Evolutionary conservation across 768 basidiomycete genomes (phyloP), one percentile per base, ranked within the genome.

Genomic region (Mycena latifolia): DNA sequence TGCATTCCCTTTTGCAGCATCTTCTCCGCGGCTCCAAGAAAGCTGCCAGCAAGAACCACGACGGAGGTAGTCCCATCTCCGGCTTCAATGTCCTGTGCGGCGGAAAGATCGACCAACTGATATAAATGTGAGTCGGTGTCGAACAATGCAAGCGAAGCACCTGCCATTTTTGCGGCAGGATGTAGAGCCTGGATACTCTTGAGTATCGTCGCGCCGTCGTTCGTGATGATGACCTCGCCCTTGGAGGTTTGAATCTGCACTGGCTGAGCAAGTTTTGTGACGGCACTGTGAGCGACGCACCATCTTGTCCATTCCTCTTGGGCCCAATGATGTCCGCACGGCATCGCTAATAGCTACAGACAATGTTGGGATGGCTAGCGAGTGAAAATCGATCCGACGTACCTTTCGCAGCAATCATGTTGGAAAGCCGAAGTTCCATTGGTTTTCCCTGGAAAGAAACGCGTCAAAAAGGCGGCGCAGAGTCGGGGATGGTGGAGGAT

Each of bases 261-360:
- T 18, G 55, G 24, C 27, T 47, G 33, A 57, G 33, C 59, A 24
- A 51, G 48, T 33, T 53, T 53, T 33, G 31, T 56, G 67, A 46
- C 58, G 58, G 31, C 27, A 53, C 37, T 52, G 45, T 15, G 28
- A 24, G 61, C 43, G 25, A 69, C 83, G 63, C 73, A 93, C 97
- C 97, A 99, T 99, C 85, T 99, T 99, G 83, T 99, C 97, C 97
- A 99, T 99, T 67, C 97, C 97, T 78, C 93, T 90, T 51, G 97
- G 97, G 17, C 97, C 97, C 71, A 99, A 81, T 46, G 96, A 98
- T 48, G 97, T 99, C 72, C 97, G 86, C 46, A 99, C 96, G 56
- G 95, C 97, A 84, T 98, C 96, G 72, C 95, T 95, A 75, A 99
- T 98, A 29, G 97, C 96, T 98, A 70, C 22, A 63, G 29, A 66